Evolutionary conservation across 2,329 filamentous ascomycete genomes (phyloP).

Genomic region (Fusarium brevicatenulatum): DNA sequence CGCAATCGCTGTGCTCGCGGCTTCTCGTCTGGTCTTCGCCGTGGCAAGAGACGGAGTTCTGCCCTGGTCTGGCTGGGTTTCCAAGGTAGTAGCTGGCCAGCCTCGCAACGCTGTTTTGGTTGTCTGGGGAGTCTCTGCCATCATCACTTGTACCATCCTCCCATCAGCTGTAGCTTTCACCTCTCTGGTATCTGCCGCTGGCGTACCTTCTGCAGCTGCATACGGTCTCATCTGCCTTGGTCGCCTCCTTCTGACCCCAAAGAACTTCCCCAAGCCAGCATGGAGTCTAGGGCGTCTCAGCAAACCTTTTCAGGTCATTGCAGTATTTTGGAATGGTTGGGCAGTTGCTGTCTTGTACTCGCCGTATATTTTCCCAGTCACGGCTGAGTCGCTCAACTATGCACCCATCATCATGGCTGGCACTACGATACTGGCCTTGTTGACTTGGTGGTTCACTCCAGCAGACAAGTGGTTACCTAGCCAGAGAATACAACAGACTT

Average conservation of each 20-base stretch:
- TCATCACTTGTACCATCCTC: neutral
- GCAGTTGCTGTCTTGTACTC: neutral
- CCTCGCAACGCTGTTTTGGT: neutral
- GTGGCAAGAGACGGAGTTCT: slow-evolving; percentile 2
- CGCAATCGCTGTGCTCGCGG: neutral
- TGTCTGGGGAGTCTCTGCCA: neutral
- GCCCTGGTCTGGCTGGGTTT: neutral
- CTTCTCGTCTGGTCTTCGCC: neutral
- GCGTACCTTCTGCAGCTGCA: neutral
- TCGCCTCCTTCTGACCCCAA: neutral
- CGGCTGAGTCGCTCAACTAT: neutral
- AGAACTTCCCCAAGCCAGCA: slow-evolving; percentile 6
- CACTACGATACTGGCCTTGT: neutral
- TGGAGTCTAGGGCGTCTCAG: neutral
- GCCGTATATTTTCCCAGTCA: neutral
- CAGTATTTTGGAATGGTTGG: neutral
- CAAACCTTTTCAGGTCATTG: neutral
- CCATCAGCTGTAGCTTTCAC: neutral
- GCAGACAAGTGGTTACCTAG: neutral
- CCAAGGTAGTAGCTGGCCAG: neutral
- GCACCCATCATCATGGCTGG: slow-evolving; percentile 1
- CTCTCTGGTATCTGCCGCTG: neutral
- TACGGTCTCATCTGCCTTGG: neutral
- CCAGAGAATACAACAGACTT: neutral
- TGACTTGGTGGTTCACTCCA: neutral